Conservation (phyloP, 805 yeast species). For the Ogataea ramenticola region DNA sequence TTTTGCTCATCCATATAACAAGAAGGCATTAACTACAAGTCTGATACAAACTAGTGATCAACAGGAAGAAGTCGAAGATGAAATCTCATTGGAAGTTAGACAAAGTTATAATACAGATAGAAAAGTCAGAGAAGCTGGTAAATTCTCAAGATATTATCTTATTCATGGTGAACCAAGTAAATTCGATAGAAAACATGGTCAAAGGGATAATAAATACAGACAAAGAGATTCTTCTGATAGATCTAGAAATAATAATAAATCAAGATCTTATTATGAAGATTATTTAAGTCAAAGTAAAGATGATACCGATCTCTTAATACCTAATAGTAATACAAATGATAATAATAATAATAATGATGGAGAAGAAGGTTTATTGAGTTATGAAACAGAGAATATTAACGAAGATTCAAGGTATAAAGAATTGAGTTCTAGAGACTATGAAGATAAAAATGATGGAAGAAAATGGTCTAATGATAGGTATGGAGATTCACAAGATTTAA, state of each 20-base stretch:
- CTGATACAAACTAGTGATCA: no score
- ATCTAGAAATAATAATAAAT: neutral
- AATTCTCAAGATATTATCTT: constrained; percentile 55
- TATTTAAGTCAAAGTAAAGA: constrained; percentile 3
- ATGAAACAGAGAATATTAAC: constrained; percentile 9
- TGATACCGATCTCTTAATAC: no score
- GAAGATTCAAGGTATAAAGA: constrained; percentile 17
- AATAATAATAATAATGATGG: constrained; percentile 25
- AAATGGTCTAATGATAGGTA: neutral
- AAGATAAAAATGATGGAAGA: neutral
- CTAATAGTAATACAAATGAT: no score
- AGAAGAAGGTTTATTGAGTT: constrained; percentile 32
- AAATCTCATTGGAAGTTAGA: constrained; percentile 25
- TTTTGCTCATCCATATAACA: neutral
- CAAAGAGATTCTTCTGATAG: neutral
- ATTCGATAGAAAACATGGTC: constrained; percentile 7
- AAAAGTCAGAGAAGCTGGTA: constrained; percentile 50
- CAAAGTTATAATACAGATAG: constrained; percentile 47
- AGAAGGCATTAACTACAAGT: neutral
- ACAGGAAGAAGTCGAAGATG: no score
- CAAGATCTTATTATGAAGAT: constrained; percentile 6
- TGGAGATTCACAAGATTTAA: constrained; percentile 3
- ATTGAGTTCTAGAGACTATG: neutral
- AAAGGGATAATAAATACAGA: constrained; percentile 1
- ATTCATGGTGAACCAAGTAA: constrained; percentile 61